Conservation (phyloP, 1,284 basidiomycete species). For the Ustilago cynodontis region DNA sequence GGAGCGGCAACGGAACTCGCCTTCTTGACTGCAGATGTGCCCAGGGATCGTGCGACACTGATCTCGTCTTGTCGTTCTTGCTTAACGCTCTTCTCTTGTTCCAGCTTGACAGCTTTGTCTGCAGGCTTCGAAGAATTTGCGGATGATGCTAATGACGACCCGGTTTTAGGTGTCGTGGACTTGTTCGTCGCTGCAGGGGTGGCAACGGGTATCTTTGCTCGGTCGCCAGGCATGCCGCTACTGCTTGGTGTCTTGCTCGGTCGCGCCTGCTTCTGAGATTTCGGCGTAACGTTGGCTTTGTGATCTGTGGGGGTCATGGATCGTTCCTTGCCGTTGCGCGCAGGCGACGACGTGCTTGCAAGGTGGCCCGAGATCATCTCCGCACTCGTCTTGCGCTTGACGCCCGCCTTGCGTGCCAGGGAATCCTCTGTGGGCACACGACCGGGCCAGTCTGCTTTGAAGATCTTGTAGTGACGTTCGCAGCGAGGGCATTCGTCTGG, state of each 20-base stretch:
- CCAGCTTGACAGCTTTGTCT: constrained; percentile 9
- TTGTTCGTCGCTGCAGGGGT: constrained; percentile 4
- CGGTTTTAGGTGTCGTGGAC: neutral
- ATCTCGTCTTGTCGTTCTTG: constrained; percentile 35
- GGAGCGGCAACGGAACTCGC: constrained; percentile 6
- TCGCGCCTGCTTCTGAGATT: constrained; percentile 32
- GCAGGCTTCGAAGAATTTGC: constrained; percentile 9
- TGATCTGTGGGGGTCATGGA: constrained; percentile 38
- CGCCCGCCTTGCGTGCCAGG: constrained; percentile 35
- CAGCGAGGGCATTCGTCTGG: constrained; percentile 68
- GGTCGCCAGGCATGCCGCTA: constrained; percentile 7
- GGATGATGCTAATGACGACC: constrained; percentile 2
- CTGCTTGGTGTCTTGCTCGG: constrained; percentile 11
- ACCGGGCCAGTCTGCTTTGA: constrained; percentile 67
- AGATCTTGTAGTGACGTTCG: constrained; percentile 68
- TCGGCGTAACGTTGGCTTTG: constrained; percentile 27
- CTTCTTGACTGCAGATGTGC: constrained; percentile 18
- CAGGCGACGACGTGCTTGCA: constrained; percentile 32
- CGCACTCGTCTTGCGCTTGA: constrained; percentile 44
- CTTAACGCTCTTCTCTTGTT: constrained; percentile 13
- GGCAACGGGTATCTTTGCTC: neutral
- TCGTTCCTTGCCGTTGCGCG: constrained; percentile 42
- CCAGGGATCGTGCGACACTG: constrained; percentile 16
- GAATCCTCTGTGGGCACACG: constrained; percentile 48
- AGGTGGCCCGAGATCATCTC: constrained; percentile 47